Conservation (phyloP, 257 asterid species). For the Galeopsis tetrahit region DNA sequence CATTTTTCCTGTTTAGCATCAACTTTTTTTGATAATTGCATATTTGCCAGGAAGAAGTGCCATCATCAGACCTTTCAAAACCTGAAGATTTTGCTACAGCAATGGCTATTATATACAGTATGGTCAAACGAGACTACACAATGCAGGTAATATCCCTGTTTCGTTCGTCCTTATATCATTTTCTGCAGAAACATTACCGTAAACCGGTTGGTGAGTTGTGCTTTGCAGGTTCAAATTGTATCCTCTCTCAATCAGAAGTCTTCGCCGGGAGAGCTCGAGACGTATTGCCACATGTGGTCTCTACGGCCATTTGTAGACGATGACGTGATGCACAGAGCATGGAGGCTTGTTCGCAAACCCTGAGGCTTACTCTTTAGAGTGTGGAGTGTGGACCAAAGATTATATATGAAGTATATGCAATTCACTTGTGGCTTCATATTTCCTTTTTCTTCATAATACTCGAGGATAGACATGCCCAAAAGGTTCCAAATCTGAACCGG, state of each 20-base stretch:
- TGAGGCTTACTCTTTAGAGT: background rate
- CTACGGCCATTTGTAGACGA: constrained; percentile 81
- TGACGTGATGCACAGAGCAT: constrained; percentile 65
- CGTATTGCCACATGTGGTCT: constrained; percentile 87
- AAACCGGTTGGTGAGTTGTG: background rate
- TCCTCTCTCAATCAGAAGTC: constrained; percentile 67
- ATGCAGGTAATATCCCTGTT: constrained; percentile 72
- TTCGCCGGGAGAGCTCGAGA: constrained; percentile 70
- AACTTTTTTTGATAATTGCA: background rate
- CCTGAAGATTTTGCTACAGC: constrained; percentile 58
- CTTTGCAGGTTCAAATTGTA: constrained; percentile 57
- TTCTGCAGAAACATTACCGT: background rate
- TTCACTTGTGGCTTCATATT: background rate
- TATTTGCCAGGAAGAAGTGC: constrained; percentile 43
- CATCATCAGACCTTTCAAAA: constrained; percentile 37
- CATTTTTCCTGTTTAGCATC: background rate
- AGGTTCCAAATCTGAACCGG: too few species aligned
- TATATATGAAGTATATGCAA: background rate
- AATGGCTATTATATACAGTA: constrained; percentile 68
- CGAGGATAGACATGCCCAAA: background rate
- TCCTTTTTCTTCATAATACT: background rate
- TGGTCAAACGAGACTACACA: constrained; percentile 73
- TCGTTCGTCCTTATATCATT: background rate
- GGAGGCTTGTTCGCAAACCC: constrained; percentile 51
- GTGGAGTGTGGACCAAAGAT: constrained; percentile 11